A percentile compares a stretch with the other conserved stretches of the same genome.
phyloP scores from a whole-genome alignment of 139 green algal genomes.

The Chlorella sp. region DNA sequence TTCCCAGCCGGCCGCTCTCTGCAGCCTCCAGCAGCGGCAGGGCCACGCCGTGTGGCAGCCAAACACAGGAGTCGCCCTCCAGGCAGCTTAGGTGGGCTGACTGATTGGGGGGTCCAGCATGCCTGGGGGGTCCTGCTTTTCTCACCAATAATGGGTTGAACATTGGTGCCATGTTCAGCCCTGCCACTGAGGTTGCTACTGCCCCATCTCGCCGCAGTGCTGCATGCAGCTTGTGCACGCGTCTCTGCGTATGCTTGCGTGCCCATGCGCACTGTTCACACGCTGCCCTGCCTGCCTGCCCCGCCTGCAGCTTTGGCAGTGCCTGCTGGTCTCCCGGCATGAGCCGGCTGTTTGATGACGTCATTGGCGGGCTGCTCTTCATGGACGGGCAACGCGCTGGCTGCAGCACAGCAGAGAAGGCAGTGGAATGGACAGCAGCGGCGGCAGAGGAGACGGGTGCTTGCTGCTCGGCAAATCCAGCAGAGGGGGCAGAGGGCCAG shows the following conservation, averaged over 20 bases:
- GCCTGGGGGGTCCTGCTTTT: too few species aligned
- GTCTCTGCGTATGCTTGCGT: neutral
- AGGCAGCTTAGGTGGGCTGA: neutral
- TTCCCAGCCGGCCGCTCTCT: slow-evolving; percentile 1
- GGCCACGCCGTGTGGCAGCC: neutral
- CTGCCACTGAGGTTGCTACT: too few species aligned
- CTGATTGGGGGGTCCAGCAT: too few species aligned
- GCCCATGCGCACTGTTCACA: neutral
- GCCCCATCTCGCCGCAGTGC: too few species aligned
- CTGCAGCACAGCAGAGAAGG: neutral
- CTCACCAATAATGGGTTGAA: neutral
- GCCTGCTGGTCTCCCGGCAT: slow-evolving; percentile 15
- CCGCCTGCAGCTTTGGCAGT: neutral
- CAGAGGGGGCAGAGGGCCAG: neutral
- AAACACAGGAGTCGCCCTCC: neutral
- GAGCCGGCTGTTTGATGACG: slow-evolving; percentile 8
- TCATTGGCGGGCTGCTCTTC: slow-evolving; percentile 9
- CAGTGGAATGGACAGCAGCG: neutral
- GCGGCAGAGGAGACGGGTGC: neutral
- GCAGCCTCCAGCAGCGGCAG: slow-evolving; percentile 15
- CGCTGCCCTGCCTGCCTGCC: neutral
- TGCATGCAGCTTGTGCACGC: neutral
- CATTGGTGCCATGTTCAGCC: too few species aligned
- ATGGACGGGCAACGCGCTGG: neutral
- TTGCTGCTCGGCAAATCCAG: too few species aligned